Evolutionary conservation across 2,329 filamentous ascomycete genomes (phyloP), one percentile per base, ranked within the genome.

Genomic region (Gnomoniopsis smithogilvyi): DNA sequence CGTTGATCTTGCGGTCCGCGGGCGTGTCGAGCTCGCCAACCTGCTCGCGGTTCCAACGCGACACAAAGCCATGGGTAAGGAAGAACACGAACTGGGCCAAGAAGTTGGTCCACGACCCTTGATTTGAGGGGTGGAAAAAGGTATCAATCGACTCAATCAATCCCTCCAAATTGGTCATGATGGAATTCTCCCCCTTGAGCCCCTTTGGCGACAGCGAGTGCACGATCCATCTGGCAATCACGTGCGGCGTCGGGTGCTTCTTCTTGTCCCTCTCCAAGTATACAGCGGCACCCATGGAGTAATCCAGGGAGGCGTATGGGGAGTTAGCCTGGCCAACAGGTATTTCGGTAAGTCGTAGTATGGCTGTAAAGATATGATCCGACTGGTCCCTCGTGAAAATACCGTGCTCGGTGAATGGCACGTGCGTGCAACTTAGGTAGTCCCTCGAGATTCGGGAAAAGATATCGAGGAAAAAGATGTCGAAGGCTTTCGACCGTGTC

Each of bases 81-180:
- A 96, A 96, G 71, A 93, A 93, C 6, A 95, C 91, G 56, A 99
- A 80, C 73, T 98, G 94, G 3, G 92, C 89, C 47, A 99, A 78
- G 64, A 94, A 90, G 67, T 87, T 92, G 1, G 94, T 96, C 95
- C 95, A 99, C 15, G 79, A 79, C 15, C 95, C 95, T 54, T 94
- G 91, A 72, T 99, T 99, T 2, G 95, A 99, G 2, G 95, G 95
- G 68, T 99, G 95, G 79, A 97, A 99, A 74, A 99, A 99, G 0
- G 95, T 99, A 73, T 99, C 95, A 50, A 98, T 89, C 2, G 93
- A 95, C 72, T 98, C 90, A 65, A 99, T 90, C 54, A 99, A 80
- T 0, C 91, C 94, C 72, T 99, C 94, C 6, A 99, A 82, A 64
- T 90, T 91, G 36, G 89, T 85, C 67, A 99, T 75, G 47, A 96